Conservation (phyloP, 352 stramenopile species). For the Phytophthora syringae region DNA sequence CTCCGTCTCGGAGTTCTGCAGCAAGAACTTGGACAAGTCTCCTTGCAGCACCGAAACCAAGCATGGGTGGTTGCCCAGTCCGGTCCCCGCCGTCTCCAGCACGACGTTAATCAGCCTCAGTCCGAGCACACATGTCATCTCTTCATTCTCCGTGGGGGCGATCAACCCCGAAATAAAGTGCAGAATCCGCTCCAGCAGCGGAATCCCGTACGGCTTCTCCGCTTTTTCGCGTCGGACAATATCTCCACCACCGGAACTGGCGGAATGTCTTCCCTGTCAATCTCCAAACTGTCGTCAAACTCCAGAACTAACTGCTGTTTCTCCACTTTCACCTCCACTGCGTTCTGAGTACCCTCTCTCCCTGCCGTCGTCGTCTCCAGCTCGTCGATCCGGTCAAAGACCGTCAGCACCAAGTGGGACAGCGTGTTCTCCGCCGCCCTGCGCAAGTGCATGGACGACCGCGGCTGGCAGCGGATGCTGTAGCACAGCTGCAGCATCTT, state of each 20-base stretch:
- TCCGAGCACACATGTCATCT: conserved; percentile 90
- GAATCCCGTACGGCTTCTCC: conserved; percentile 83
- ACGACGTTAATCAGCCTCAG: conserved; percentile 98
- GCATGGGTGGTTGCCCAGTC: conserved; percentile 73
- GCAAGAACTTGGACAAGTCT: conserved; percentile 97
- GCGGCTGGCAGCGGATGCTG: conserved; percentile 93
- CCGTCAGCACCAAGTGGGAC: conserved; percentile 96
- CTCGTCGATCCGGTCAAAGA: conserved; percentile 94
- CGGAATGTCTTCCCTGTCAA: conserved; percentile 11
- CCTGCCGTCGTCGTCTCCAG: conserved; percentile 49
- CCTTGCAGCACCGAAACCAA: conserved; percentile 92
- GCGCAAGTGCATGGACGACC: conserved; percentile 91
- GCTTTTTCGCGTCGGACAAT: conserved; percentile 17
- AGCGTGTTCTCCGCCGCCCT: conserved; percentile 96
- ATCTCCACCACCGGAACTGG: no score
- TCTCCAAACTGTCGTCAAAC: conserved; percentile 39
- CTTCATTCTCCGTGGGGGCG: conserved; percentile 91
- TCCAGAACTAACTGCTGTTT: conserved; percentile 10
- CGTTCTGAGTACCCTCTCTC: conserved; percentile 4
- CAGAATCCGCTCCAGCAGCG: conserved; percentile 94
- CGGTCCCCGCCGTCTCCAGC: conserved; percentile 93
- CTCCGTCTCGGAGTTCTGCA: conserved; percentile 96
- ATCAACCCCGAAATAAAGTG: conserved; percentile 94
- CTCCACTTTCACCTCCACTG: conserved; percentile 3
- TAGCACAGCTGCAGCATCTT: conserved; percentile 97